Evolutionary conservation across 73 alveolate genomes (phyloP), one percentile per base, ranked within the genome.

Genomic region (Paramecium tetraurelia): DNA sequence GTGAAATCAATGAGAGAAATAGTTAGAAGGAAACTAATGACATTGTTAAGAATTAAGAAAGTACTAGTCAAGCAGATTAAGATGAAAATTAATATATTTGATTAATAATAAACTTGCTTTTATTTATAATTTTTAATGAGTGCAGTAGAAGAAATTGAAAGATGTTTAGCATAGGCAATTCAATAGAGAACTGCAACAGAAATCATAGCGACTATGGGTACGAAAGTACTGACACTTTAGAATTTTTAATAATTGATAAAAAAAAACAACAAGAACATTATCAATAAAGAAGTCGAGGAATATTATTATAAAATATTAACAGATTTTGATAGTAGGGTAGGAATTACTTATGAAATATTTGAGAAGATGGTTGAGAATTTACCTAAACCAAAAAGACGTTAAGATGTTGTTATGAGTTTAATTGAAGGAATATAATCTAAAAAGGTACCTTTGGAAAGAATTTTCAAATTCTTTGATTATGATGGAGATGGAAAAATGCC

Each of bases 371-470:
- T 63, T 27, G 84, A 63, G 21, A 63, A 63, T 12, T 16, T 63
- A 63, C 50, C 41, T 22, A 63, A 63, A 63, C 84, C 84, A 22
- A 63, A 63, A 63, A 10, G 46, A 33, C 3, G 84, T 7, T 31
- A 63, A 63, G 84, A 63, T 63, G 27, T 63, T 63, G 84, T 63
- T 0, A 63, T 63, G 84, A 63, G 84, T 63, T 7, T 63, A 63
- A 63, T 63, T 63, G 84, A 63, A 41, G 84, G 84, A 63, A 63
- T 63, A 27, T 14, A 63, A 63, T 27, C 44, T 4, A 63, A 63
- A 16, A 63, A 63, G 24, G 84, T 24, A 9, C 4, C 84, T 12
- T 63, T 63, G 10, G 84, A 63, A 63, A 63, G 84, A 63, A 63
- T 63, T 3, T 63, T 27, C 31, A 63, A 63, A 63, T 63, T 31